Conservation (phyloP, 345 rosid genomes). For the Eucalyptus leucophloia region DNA sequence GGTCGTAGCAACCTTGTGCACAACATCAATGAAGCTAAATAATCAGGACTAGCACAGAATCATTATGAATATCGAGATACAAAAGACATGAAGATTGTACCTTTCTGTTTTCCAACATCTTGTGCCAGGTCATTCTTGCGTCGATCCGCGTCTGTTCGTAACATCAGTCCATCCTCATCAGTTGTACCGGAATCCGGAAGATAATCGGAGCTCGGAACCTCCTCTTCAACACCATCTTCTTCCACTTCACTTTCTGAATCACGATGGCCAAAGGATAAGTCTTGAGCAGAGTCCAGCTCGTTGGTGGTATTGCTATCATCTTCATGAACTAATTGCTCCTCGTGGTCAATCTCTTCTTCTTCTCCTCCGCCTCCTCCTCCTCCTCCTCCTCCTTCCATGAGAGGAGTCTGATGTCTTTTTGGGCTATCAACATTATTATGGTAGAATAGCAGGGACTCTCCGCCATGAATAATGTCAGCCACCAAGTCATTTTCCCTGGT, state of each 20-base stretch:
- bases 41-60: not conserved
- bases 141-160: not conserved
- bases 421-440: not conserved
- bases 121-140: not conserved
- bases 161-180: not conserved
- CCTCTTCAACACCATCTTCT: not conserved
- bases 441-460: conserved; percentile 44
- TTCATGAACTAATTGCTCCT: conserved; percentile 15
- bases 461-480: conserved; percentile 53
- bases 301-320: not conserved
- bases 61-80: not conserved
- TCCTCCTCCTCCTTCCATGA: not conserved
- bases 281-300: conserved; percentile 1
- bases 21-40: not conserved
- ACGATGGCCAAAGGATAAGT: not conserved
- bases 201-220: not conserved
- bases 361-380: not conserved
- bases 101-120: not conserved
- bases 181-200: not conserved
- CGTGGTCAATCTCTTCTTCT: not conserved
- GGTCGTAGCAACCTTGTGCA: not conserved
- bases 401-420: not conserved
- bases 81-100: not conserved
- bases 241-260: not conserved
- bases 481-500: conserved; percentile 31